Percentiles rank a stretch among this genome's conserved stretches.
phyloP scores from a whole-genome alignment of 202 grass and related monocot species.

The Cymbopogon flexuosus region DNA sequence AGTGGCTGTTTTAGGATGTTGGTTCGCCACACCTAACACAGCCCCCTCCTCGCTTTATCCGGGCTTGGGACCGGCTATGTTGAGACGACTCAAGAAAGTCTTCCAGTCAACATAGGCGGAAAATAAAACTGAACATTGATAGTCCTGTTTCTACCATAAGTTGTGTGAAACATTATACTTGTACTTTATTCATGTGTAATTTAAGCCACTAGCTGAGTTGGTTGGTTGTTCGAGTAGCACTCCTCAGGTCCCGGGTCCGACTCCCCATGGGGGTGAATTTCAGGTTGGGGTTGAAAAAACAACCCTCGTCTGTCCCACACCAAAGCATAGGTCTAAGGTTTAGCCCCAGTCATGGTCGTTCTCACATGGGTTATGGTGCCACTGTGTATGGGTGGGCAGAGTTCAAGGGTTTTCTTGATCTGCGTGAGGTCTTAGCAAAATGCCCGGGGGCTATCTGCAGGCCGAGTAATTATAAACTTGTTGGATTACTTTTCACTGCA shows the following conservation, averaged over 20 bases:
- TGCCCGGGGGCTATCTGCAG: neutral
- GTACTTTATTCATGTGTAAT: neutral
- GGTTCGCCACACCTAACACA: no score
- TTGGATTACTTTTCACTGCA: slow-evolving; percentile 2
- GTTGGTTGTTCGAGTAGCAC: neutral
- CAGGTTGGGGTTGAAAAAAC: neutral
- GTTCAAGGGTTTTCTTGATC: neutral
- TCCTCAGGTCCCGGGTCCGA: neutral
- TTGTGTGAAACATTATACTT: neutral
- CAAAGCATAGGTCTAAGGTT: neutral
- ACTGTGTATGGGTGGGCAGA: no score
- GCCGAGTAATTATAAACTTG: neutral
- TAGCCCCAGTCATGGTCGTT: neutral
- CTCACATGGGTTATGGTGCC: no score
- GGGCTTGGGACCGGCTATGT: no score
- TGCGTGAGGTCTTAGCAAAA: neutral
- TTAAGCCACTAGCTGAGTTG: neutral
- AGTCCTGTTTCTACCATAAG: neutral
- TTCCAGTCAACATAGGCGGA: no score
- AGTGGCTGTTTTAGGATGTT: no score
- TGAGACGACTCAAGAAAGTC: no score
- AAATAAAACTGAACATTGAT: neutral
- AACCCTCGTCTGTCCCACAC: neutral
- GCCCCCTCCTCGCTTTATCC: no score
- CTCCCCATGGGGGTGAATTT: neutral